Percentiles rank a stretch among this genome's conserved stretches.
phyloP scores from a whole-genome alignment of 1,139 yeast species.

The Sugiyamaella pinicola region DNA sequence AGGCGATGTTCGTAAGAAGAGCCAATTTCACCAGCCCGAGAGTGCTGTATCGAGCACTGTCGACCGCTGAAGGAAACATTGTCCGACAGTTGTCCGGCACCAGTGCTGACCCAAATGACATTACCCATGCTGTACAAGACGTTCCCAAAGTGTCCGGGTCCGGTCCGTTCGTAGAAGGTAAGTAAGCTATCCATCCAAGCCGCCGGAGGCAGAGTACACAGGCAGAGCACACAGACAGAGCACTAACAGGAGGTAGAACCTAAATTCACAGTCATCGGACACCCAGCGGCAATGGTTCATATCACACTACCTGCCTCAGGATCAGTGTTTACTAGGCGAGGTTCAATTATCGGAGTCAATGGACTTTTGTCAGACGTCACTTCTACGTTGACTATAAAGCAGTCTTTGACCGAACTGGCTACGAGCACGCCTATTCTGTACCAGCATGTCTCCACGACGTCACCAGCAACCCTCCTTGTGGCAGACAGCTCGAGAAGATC shows the following conservation, averaged over 20 bases:
- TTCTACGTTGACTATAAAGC: slow-evolving; percentile 29
- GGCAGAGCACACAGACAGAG: not conserved
- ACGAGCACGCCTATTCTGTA: slow-evolving; percentile 32
- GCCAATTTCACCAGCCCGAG: not conserved
- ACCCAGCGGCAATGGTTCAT: slow-evolving; percentile 48
- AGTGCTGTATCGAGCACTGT: slow-evolving; percentile 1
- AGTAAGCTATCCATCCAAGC: slow-evolving; percentile 1
- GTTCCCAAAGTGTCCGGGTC: slow-evolving; percentile 34
- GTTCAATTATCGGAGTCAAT: slow-evolving; percentile 51
- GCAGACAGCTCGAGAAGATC: slow-evolving; percentile 26
- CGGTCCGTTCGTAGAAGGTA: slow-evolving; percentile 33
- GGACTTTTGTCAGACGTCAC: slow-evolving; percentile 43
- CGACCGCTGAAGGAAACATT: slow-evolving; percentile 9
- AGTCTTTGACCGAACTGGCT: slow-evolving; percentile 28
- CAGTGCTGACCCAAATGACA: slow-evolving; percentile 19
- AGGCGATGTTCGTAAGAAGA: slow-evolving; percentile 7
- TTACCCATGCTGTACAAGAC: slow-evolving; percentile 27
- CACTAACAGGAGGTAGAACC: slow-evolving; percentile 38
- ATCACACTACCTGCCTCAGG: slow-evolving; percentile 55
- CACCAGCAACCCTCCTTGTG: slow-evolving; percentile 35
- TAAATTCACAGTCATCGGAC: slow-evolving; percentile 50
- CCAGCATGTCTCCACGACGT: slow-evolving; percentile 34
- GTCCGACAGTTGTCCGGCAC: slow-evolving; percentile 17
- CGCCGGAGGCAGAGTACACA: too few relatives aligned
- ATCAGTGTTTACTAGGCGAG: slow-evolving; percentile 48